These are phyloP conservation scores for Chaetoscypha palmicola DNA, from an alignment of 2,329 filamentous ascomycete genomes.

Conservation along the genomic window DNA sequence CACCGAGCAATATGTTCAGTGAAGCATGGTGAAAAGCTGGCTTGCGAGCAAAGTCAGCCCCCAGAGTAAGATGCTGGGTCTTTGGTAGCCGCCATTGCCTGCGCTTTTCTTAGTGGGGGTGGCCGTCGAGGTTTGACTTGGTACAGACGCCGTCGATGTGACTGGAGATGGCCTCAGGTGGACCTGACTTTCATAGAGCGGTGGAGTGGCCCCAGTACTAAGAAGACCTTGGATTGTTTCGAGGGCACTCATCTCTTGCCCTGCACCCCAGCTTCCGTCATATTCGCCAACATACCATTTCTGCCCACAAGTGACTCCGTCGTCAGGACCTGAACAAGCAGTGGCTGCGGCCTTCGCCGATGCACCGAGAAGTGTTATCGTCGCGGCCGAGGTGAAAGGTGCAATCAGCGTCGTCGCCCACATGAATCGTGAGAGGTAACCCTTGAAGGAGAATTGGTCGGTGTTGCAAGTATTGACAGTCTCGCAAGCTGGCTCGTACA, in stretches of 20 bases:
- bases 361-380: constrained; percentile 42
- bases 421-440: constrained; percentile 58
- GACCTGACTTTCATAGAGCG: constrained; percentile 27
- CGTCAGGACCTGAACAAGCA: constrained; percentile 49
- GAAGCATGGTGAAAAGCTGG: not conserved
- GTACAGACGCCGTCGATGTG: constrained; percentile 7
- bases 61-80: not conserved
- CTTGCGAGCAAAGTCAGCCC: not conserved
- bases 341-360: constrained; percentile 49
- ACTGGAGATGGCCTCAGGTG: constrained; percentile 11
- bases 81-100: not conserved
- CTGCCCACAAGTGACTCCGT: constrained; percentile 47
- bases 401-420: constrained; percentile 51
- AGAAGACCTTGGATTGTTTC: constrained; percentile 57
- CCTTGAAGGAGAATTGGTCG: constrained; percentile 64
- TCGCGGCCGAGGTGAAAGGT: constrained; percentile 43
- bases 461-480: constrained; percentile 46
- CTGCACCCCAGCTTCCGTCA: constrained; percentile 49
- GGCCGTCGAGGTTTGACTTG: constrained; percentile 2
- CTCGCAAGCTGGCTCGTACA: constrained; percentile 64
- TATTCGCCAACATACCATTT: constrained; percentile 54
- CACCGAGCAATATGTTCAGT: not conserved
- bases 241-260: constrained; percentile 58
- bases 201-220: constrained; percentile 36
- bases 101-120: constrained; percentile 12